phyloP scores from a whole-genome alignment of 2,329 filamentous ascomycete species.

The Microsporum ferrugineum region DNA sequence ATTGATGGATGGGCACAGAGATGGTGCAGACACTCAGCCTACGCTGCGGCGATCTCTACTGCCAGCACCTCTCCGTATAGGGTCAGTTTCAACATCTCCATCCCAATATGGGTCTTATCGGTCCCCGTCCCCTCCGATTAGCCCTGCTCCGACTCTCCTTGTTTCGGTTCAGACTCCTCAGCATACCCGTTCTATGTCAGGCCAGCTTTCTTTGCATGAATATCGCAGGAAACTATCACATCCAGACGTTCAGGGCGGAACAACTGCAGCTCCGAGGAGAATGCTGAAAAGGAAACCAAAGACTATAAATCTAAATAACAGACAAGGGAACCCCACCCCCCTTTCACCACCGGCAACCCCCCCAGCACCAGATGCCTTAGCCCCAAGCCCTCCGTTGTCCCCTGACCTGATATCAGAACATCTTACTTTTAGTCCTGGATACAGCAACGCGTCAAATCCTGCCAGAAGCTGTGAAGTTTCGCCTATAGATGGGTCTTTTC shows the following conservation, averaged over 20 bases:
- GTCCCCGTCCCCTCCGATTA: conserved; percentile 11
- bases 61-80: conserved; percentile 7
- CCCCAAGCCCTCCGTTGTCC: conserved; percentile 1
- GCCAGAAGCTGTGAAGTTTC: neutral
- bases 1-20: neutral
- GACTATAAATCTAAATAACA: conserved; percentile 13
- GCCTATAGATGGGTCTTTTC: neutral
- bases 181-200: neutral
- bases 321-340: conserved; percentile 6
- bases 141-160: conserved; percentile 12
- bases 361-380: neutral
- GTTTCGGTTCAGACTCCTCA: conserved; percentile 7
- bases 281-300: conserved; percentile 15
- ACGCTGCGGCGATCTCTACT: conserved; percentile 3
- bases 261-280: conserved; percentile 7
- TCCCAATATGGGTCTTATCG: conserved; percentile 1
- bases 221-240: conserved; percentile 15
- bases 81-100: conserved; percentile 2
- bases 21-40: neutral
- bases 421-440: neutral
- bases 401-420: neutral
- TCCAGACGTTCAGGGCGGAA: conserved; percentile 2
- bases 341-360: conserved; percentile 14
- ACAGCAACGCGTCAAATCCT: neutral
- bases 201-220: conserved; percentile 14